Percentiles rank a stretch among this genome's conserved stretches.
phyloP scores from a whole-genome alignment of 352 stramenopile species.

The Pseudoperonospora humuli region DNA sequence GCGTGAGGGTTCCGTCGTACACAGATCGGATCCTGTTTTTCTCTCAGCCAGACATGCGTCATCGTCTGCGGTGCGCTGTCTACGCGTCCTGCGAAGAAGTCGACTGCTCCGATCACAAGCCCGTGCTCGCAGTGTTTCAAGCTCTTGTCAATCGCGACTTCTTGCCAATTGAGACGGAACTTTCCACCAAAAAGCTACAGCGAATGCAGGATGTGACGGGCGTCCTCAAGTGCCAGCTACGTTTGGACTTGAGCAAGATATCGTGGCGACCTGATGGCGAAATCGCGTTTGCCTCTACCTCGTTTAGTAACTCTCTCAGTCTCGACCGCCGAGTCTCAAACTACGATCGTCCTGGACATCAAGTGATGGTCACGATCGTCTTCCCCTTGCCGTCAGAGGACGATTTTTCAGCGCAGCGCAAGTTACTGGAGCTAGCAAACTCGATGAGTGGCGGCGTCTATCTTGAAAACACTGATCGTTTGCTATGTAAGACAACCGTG shows the following conservation, averaged over 20 bases:
- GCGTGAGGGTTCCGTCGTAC: constrained; percentile 78
- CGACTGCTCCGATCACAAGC: constrained; percentile 78
- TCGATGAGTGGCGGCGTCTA: constrained; percentile 56
- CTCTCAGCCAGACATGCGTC: constrained; percentile 60
- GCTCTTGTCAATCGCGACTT: constrained; percentile 51
- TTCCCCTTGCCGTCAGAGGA: constrained; percentile 79
- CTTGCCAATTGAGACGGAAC: constrained; percentile 39
- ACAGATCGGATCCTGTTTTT: constrained; percentile 86
- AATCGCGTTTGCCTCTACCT: constrained; percentile 6
- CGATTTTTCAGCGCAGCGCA: constrained; percentile 77
- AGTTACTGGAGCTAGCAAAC: constrained; percentile 68
- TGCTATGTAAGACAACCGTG: constrained; percentile 41
- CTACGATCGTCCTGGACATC: constrained; percentile 28
- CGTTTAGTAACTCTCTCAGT: constrained; percentile 11
- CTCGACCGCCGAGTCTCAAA: constrained; percentile 25
- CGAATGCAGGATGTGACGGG: constrained; percentile 55
- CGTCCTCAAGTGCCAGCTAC: constrained; percentile 51
- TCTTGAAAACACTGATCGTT: constrained; percentile 32
- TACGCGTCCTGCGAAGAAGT: constrained; percentile 77
- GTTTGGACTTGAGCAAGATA: constrained; percentile 42
- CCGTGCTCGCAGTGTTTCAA: constrained; percentile 68
- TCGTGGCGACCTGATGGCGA: constrained; percentile 36
- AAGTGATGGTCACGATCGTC: constrained; percentile 54
- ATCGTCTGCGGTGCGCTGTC: constrained; percentile 47
- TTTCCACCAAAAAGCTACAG: constrained; percentile 37